phyloP scores from a whole-genome alignment of 352 stramenopile species.

The Peronospora destructor region DNA sequence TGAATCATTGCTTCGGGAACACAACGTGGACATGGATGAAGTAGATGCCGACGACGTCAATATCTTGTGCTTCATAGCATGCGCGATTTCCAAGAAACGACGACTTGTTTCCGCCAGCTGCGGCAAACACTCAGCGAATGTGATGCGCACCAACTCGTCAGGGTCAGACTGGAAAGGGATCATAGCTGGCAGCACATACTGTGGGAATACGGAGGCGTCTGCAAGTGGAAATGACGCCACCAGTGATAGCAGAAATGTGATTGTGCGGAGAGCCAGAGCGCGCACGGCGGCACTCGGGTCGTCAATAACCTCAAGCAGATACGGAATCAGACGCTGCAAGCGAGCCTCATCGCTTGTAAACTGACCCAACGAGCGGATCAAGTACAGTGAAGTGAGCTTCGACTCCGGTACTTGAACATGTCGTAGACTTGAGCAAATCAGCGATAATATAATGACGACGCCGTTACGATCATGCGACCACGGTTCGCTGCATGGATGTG shows the following conservation, averaged over 20 bases:
- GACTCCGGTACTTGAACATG: slow-evolving; percentile 81
- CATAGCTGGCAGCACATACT: slow-evolving; percentile 94
- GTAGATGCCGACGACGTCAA: slow-evolving; percentile 37
- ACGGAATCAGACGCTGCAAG: slow-evolving; percentile 92
- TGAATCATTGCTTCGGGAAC: slow-evolving; percentile 29
- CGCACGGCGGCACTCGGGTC: slow-evolving; percentile 88
- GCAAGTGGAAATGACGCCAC: slow-evolving; percentile 91
- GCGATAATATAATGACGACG: slow-evolving; percentile 80
- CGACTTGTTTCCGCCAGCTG: slow-evolving; percentile 88
- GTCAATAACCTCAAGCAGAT: slow-evolving; percentile 89
- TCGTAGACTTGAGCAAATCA: slow-evolving; percentile 78
- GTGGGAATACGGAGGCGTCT: slow-evolving; percentile 93
- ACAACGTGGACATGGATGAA: slow-evolving; percentile 34
- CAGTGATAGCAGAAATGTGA: slow-evolving; percentile 86
- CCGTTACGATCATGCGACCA: slow-evolving; percentile 67
- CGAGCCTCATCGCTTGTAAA: slow-evolving; percentile 91
- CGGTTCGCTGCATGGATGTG: slow-evolving; percentile 15
- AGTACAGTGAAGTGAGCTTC: slow-evolving; percentile 87
- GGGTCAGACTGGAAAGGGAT: slow-evolving; percentile 85
- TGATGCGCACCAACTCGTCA: slow-evolving; percentile 90
- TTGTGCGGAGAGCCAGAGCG: slow-evolving; percentile 82
- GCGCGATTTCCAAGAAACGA: slow-evolving; percentile 91
- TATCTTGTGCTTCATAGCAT: slow-evolving; percentile 77
- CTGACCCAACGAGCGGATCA: slow-evolving; percentile 85
- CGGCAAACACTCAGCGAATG: slow-evolving; percentile 92